These are phyloP conservation scores for Kazachstania sp. DNA, from an alignment of 1,139 yeast species.

Conservation along the genomic window DNA sequence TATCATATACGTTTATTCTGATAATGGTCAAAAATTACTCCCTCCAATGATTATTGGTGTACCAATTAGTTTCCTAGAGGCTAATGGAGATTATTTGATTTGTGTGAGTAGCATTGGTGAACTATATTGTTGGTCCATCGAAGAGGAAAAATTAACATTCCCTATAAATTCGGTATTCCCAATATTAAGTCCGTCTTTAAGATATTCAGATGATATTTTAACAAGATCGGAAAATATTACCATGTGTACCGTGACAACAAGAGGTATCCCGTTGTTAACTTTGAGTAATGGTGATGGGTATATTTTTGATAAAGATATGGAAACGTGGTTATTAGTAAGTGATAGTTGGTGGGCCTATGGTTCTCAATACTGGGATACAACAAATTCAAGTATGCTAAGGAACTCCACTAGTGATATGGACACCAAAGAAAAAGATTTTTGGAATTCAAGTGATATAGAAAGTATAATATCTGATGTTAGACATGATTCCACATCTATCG, in stretches of 20 bases:
- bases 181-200: slow-evolving; percentile 46
- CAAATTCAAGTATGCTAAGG: slow-evolving; percentile 30
- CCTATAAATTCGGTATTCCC: slow-evolving; percentile 50
- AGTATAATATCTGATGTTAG: slow-evolving; percentile 12
- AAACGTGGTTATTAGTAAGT: slow-evolving; percentile 72
- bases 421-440: slow-evolving; percentile 16
- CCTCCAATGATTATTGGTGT: slow-evolving; percentile 54
- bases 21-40: slow-evolving; percentile 42
- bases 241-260: slow-evolving; percentile 66
- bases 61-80: slow-evolving; percentile 46
- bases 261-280: slow-evolving; percentile 73
- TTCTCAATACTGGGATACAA: slow-evolving; percentile 93
- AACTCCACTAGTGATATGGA: slow-evolving; percentile 13
- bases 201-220: slow-evolving; percentile 57
- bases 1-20: slow-evolving; percentile 44
- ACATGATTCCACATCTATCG: slow-evolving; percentile 38
- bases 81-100: slow-evolving; percentile 43
- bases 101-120: slow-evolving; percentile 84
- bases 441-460: slow-evolving; percentile 18
- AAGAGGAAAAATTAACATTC: slow-evolving; percentile 37
- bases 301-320: slow-evolving; percentile 62
- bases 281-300: slow-evolving; percentile 85
- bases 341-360: slow-evolving; percentile 99
- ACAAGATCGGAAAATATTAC: slow-evolving; percentile 78
- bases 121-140: slow-evolving; percentile 70